phyloP scores from a whole-genome alignment of 805 yeast genomes.

The Candida manassasensis region DNA sequence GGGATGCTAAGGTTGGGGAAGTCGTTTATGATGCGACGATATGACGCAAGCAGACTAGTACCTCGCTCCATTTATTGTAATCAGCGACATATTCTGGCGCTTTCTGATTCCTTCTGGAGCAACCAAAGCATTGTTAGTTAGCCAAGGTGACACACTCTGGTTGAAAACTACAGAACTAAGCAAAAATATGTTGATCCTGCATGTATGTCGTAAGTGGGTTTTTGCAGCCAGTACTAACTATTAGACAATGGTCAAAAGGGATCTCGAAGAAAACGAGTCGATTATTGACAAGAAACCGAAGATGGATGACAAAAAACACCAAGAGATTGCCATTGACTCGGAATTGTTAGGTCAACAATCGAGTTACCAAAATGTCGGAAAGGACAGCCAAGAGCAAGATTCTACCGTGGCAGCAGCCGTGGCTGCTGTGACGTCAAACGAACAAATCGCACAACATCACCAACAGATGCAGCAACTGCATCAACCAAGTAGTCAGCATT shows the following conservation, averaged over 20 bases:
- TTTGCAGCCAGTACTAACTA: constrained; percentile 2
- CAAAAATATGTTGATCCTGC: no score
- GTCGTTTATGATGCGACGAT: no score
- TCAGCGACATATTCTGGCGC: no score
- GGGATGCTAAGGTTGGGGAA: no score
- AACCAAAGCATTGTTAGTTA: no score
- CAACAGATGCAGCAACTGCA: constrained; percentile 11
- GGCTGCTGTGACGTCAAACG: constrained; percentile 31
- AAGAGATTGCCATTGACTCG: constrained; percentile 33
- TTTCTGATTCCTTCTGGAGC: no score
- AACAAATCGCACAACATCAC: constrained; percentile 15
- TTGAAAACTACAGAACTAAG: no score
- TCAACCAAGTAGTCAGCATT: constrained; percentile 16
- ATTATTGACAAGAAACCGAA: constrained; percentile 14
- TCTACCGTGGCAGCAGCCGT: constrained; percentile 34
- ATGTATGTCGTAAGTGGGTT: no score
- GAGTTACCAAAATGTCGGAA: constrained; percentile 16
- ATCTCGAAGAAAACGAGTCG: constrained; percentile 10
- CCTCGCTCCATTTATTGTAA: no score
- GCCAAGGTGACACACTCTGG: no score
- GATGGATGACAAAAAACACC: constrained; percentile 12
- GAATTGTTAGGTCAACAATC: constrained; percentile 41
- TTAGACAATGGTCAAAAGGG: constrained; percentile 19
- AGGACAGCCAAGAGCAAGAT: constrained; percentile 11
- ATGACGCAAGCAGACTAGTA: no score